These are phyloP conservation scores for Entamoeba invadens DNA, from an alignment of 208 protist genomes.

Conservation along the genomic window DNA sequence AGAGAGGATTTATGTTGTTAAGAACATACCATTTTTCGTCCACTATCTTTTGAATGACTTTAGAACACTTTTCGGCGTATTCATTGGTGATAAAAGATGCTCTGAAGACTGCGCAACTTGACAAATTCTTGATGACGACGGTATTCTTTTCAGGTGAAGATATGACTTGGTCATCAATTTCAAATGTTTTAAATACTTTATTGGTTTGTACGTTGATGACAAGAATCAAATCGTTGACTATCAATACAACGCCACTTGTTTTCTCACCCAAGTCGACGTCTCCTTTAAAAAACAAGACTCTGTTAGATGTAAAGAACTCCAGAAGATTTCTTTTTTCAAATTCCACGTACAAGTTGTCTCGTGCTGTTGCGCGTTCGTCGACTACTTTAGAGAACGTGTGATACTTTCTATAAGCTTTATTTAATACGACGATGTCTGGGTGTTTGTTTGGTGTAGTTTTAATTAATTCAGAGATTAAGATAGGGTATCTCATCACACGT, in stretches of 20 bases:
- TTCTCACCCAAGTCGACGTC: neutral
- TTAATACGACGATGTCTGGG: neutral
- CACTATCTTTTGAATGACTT: neutral
- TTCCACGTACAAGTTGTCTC: neutral
- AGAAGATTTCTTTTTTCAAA: neutral
- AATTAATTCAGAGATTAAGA: neutral
- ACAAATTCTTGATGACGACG: too few species aligned
- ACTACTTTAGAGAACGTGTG: neutral
- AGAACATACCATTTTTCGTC: neutral
- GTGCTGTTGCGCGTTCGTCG: neutral
- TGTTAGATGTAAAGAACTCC: neutral
- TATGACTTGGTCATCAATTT: too few species aligned
- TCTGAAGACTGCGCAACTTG: too few species aligned
- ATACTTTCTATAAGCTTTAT: neutral
- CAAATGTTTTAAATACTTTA: too few species aligned
- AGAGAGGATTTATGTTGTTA: too few species aligned
- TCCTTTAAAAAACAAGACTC: neutral
- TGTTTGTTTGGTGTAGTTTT: neutral
- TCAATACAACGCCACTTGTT: too few species aligned
- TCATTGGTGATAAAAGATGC: too few species aligned
- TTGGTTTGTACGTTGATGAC: too few species aligned
- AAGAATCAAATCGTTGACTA: too few species aligned
- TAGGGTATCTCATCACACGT: neutral
- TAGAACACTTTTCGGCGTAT: neutral
- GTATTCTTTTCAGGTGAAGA: too few species aligned